These are phyloP conservation scores for Moesziomyces parantarcticus DNA, from an alignment of 1,284 basidiomycete species.

Conservation along the genomic window DNA sequence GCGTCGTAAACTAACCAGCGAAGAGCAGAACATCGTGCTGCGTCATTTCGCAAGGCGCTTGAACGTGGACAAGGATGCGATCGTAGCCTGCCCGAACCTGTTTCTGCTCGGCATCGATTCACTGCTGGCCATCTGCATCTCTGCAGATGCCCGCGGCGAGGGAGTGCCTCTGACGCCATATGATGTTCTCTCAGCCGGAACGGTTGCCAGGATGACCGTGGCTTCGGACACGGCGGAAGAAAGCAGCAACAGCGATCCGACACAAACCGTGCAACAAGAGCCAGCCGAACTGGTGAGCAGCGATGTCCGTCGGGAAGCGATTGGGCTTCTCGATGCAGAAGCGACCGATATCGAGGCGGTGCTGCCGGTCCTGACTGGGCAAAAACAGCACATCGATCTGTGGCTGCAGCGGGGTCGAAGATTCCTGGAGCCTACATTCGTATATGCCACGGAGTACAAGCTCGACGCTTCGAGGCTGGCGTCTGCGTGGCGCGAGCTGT, in stretches of 20 bases:
- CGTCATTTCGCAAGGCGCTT: conserved; percentile 10
- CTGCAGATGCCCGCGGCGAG: conserved; percentile 12
- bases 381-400: conserved; percentile 15
- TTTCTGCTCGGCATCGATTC: conserved; percentile 22
- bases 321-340: background rate
- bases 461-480: background rate
- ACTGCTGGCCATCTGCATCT: conserved; percentile 17
- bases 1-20: conserved; percentile 6
- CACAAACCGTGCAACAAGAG: background rate
- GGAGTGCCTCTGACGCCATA: conserved; percentile 9
- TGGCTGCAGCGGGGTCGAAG: conserved; percentile 19
- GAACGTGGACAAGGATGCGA: conserved; percentile 1
- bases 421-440: conserved; percentile 19
- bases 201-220: conserved; percentile 7
- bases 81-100: conserved; percentile 11
- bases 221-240: background rate
- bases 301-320: conserved; percentile 1
- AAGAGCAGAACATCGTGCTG: conserved; percentile 16
- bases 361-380: conserved; percentile 12
- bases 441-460: conserved; percentile 6
- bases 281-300: background rate
- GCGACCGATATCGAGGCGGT: conserved; percentile 3
- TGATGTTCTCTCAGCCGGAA: conserved; percentile 10
- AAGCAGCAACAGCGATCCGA: background rate
- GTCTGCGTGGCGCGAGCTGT: conserved; percentile 12